A percentile compares a stretch with the other conserved stretches of the same genome.
Conservation (phyloP, 208 protist genomes). For the Hexamita inflata region DNA sequence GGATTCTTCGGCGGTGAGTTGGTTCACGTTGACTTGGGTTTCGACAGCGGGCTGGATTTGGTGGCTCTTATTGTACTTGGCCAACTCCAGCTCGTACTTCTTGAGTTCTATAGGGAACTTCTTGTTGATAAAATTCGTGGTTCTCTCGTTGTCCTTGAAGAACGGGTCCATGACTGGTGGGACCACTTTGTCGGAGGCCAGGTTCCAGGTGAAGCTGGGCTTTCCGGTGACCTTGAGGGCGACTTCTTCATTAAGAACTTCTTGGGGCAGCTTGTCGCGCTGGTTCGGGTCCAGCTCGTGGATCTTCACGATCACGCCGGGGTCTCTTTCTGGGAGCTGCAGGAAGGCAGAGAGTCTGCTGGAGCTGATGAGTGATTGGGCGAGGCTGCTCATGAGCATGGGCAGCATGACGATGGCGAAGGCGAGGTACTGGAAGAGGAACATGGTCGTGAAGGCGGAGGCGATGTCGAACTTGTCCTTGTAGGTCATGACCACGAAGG, state of each 20-base stretch:
- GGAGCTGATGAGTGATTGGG: slow-evolving; percentile 9
- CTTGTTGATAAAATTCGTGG: too few relatives aligned
- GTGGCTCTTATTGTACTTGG: too few relatives aligned
- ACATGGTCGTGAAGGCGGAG: slow-evolving; percentile 9
- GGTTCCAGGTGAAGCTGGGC: slow-evolving; percentile 8
- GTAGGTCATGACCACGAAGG: slow-evolving; percentile 6
- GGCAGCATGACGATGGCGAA: not conserved
- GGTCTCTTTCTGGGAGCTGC: not conserved
- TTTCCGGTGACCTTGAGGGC: not conserved
- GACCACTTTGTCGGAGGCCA: not conserved
- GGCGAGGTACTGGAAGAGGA: slow-evolving; percentile 14
- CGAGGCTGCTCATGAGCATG: not conserved
- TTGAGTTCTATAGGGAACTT: too few relatives aligned
- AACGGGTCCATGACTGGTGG: slow-evolving; percentile 12
- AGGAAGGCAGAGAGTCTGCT: slow-evolving; percentile 30
- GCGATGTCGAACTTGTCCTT: not conserved
- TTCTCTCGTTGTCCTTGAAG: slow-evolving; percentile 13
- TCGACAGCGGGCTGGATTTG: too few relatives aligned
- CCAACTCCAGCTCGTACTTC: too few relatives aligned
- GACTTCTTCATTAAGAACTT: not conserved
- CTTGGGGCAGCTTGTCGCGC: not conserved
- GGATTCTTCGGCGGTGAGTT: too few relatives aligned
- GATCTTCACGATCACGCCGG: slow-evolving; percentile 6
- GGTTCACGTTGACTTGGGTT: too few relatives aligned
- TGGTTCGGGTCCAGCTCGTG: too few relatives aligned